Conservation (phyloP, 108 stramenopile genomes). For the Nitzschia sp. region DNA sequence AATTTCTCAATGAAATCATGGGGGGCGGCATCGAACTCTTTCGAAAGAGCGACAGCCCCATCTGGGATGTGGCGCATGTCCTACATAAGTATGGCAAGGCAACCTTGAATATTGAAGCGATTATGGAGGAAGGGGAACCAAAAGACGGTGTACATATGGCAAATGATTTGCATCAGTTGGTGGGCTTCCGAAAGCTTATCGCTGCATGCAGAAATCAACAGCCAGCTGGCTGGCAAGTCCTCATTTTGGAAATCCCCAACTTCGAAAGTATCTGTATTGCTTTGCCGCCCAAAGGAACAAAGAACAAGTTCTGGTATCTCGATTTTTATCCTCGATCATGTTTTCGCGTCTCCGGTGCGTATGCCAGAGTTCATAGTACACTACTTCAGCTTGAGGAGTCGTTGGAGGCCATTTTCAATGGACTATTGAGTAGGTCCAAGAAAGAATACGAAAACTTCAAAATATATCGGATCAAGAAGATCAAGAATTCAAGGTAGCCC, state of each 20-base stretch:
- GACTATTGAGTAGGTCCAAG: neutral
- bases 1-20: constrained; percentile 21
- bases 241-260: constrained; percentile 9
- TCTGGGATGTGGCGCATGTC: constrained; percentile 4
- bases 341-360: constrained; percentile 12
- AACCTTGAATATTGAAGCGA: neutral
- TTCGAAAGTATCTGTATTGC: constrained; percentile 14
- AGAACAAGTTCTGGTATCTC: constrained; percentile 30
- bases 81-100: constrained; percentile 16
- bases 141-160: constrained; percentile 5
- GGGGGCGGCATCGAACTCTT: constrained; percentile 20
- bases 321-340: constrained; percentile 13
- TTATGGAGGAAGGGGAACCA: constrained; percentile 1
- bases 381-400: constrained; percentile 27
- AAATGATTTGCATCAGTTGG: constrained; percentile 5
- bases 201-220: constrained; percentile 25
- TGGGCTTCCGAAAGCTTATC: constrained; percentile 9
- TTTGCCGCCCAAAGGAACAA: constrained; percentile 28
- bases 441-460: constrained; percentile 10
- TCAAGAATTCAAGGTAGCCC: neutral
- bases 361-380: constrained; percentile 25
- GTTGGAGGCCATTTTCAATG: constrained; percentile 7
- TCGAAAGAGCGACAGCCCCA: neutral
- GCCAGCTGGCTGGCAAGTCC: constrained; percentile 16
- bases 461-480: constrained; percentile 14